Conservation (phyloP, 169 alveolate species). For the Cryptosporidium sp. region DNA sequence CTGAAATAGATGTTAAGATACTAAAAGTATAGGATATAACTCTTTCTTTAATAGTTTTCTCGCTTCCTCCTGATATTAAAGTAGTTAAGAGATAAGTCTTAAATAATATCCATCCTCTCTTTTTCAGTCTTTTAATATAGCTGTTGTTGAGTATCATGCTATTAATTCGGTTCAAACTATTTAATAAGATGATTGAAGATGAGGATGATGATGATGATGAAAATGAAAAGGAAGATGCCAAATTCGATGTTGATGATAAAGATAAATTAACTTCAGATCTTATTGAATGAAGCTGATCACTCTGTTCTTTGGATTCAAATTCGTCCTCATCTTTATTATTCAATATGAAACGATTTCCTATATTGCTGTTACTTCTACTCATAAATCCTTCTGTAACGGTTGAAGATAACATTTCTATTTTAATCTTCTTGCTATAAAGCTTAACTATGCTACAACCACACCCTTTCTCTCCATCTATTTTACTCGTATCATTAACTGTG, state of each 20-base stretch:
- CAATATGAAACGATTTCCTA: neutral
- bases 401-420: neutral
- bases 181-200: neutral
- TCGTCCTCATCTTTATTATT: neutral
- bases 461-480: neutral
- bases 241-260: neutral
- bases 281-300: neutral
- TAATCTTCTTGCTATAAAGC: slow-evolving; percentile 25
- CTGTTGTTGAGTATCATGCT: neutral
- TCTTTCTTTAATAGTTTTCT: slow-evolving; percentile 15
- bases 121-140: slow-evolving; percentile 16
- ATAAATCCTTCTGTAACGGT: neutral
- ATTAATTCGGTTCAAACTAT: slow-evolving; percentile 11
- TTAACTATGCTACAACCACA: neutral
- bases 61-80: slow-evolving; percentile 14
- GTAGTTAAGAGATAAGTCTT: slow-evolving; percentile 32
- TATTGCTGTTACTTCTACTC: neutral
- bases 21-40: slow-evolving; percentile 19
- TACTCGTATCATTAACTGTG: neutral
- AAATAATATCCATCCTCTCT: slow-evolving; percentile 59
- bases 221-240: neutral
- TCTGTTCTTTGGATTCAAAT: neutral
- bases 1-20: slow-evolving; percentile 16
- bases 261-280: neutral
- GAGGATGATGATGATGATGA: slow-evolving; percentile 64